phyloP scores from a whole-genome alignment of 164 flowering plant species.

The Vitis labrusca region DNA sequence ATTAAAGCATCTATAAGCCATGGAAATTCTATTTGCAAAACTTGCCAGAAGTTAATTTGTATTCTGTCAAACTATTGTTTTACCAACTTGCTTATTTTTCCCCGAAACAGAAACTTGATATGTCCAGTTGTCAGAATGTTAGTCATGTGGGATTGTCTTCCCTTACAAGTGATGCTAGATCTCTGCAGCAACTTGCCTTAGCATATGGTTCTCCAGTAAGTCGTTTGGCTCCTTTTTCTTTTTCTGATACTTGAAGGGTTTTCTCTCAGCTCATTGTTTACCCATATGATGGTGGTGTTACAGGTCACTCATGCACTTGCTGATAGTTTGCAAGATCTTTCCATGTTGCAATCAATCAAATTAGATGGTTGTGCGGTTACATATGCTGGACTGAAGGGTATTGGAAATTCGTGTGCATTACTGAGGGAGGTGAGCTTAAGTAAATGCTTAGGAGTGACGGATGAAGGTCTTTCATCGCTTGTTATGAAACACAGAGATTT shows the following conservation, averaged over 20 bases:
- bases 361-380: constrained; percentile 81
- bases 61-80: background rate
- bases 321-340: constrained; percentile 54
- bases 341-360: constrained; percentile 61
- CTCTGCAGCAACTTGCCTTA: constrained; percentile 54
- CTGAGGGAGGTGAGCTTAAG: constrained; percentile 79
- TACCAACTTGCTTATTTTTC: background rate
- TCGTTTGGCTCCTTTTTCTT: constrained; percentile 5
- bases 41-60: too few species aligned
- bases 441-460: constrained; percentile 82
- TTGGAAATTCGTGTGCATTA: constrained; percentile 57
- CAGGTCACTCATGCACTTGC: constrained; percentile 75
- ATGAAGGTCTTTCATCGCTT: constrained; percentile 72
- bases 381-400: constrained; percentile 61
- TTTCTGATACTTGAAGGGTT: background rate
- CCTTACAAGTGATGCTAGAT: constrained; percentile 44
- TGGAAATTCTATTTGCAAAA: too few species aligned
- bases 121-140: constrained; percentile 73
- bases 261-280: background rate
- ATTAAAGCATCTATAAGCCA: too few species aligned
- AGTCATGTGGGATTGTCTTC: constrained; percentile 62
- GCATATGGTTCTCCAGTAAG: constrained; percentile 74
- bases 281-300: constrained; percentile 16
- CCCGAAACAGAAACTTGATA: constrained; percentile 60
- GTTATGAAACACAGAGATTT: constrained; percentile 60